Evolutionary conservation across 1,284 basidiomycete genomes (phyloP), one percentile per base, ranked within the genome.

Genomic region (Pterulicium gracile): DNA sequence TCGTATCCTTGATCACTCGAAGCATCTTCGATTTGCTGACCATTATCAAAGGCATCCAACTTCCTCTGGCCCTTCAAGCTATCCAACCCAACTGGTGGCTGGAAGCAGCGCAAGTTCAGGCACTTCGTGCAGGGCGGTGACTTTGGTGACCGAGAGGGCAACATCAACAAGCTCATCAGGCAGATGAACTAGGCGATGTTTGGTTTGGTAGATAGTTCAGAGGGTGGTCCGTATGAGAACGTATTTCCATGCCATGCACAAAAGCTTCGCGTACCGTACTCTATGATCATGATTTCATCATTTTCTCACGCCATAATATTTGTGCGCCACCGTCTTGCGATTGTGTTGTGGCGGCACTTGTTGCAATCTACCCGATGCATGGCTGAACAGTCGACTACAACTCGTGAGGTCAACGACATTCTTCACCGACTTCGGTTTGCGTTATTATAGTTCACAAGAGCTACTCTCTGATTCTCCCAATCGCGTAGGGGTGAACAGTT

Each of bases 61-160:
- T 92, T 94, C 81, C 82, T 98, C 49, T 98, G 95, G 93, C 93
- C 96, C 22, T 98, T 99, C 83, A 98, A 98, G 70, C 87, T 99
- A 53, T 96, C 92, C 57, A 98, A 97, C 83, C 94, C 96, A 50
- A 98, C 80, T 59, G 95, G 96, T 57, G 96, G 96, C 60, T 98
- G 92, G 93, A 86, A 89, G 70, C 81, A 78, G 62, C 80, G 92
- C 65, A 98, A 98, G 76, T 95, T 98, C 84, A 91, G 85, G 72
- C 86, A 89, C 71, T 94, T 77, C 65, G 79, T 95, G 52, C 79
- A 93, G 75, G 90, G 90, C 61, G 93, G 94, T 72, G 94, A 98
- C 75, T 87, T 88, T 64, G 94, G 94, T 68, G 84, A 97, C 77
- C 88, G 93, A 63, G 94, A 97, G 71, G 72, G 73, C 59, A 89